A percentile compares a stretch with the other conserved stretches of the same genome.
These are phyloP conservation scores for Kuraishia floccosa DNA, from an alignment of 805 yeast species.

Conservation along the genomic window DNA sequence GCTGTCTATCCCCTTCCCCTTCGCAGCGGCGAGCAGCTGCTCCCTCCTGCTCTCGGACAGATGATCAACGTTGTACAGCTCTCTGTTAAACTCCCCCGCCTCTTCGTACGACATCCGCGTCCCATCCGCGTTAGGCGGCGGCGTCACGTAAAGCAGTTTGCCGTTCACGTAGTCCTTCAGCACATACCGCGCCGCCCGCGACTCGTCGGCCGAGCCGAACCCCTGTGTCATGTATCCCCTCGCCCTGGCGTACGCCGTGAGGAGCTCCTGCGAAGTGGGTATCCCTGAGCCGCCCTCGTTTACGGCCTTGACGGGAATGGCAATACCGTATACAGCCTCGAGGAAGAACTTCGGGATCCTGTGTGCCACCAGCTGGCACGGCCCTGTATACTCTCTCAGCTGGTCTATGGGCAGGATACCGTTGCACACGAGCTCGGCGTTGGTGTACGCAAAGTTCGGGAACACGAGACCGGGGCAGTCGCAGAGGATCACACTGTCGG, in stretches of 20 bases:
- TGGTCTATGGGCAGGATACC: slow-evolving; percentile 99
- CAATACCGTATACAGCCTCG: slow-evolving; percentile 91
- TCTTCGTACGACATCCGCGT: slow-evolving; percentile 40
- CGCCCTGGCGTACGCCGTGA: slow-evolving; percentile 89
- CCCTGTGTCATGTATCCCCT: slow-evolving; percentile 98
- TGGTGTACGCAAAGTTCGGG: slow-evolving; percentile 94
- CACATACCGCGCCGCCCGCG: slow-evolving; percentile 86
- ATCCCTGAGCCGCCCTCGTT: slow-evolving; percentile 87
- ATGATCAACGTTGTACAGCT: slow-evolving; percentile 51
- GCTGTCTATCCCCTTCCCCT: slow-evolving; percentile 41
- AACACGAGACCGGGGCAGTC: slow-evolving; percentile 99
- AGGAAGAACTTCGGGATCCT: slow-evolving; percentile 81
- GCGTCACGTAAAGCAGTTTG: slow-evolving; percentile 70
- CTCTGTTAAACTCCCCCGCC: slow-evolving; percentile 57
- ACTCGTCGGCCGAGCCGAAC: slow-evolving; percentile 93
- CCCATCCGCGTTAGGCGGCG: slow-evolving; percentile 73
- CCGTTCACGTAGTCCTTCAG: slow-evolving; percentile 94
- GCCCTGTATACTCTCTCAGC: slow-evolving; percentile 84
- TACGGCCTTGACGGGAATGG: slow-evolving; percentile 59
- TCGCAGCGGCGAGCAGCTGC: slow-evolving; percentile 59
- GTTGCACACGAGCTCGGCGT: slow-evolving; percentile 92
- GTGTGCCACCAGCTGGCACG: slow-evolving; percentile 73
- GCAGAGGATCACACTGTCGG: slow-evolving; percentile 77
- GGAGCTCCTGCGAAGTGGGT: slow-evolving; percentile 82
- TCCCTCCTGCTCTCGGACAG: slow-evolving; percentile 65